A percentile compares a stretch with the other conserved stretches of the same genome.
Evolutionary conservation across 1,139 yeast species (phyloP).

Genomic region (Pichia sp.): DNA sequence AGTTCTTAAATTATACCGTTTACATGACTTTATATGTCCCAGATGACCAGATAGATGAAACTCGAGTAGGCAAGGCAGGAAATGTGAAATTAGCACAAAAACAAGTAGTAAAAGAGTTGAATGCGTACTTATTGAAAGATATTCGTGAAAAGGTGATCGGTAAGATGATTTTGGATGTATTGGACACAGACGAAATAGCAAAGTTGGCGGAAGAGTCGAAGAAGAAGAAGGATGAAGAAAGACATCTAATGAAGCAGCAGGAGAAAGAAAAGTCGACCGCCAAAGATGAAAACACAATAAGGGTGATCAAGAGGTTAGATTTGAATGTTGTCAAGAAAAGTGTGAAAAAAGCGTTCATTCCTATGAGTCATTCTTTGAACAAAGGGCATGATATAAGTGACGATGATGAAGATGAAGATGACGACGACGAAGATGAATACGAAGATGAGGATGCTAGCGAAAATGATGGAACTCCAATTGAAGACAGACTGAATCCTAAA

Average conservation of each 20-base stretch:
- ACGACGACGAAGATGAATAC: slow-evolving; percentile 18
- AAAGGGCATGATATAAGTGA: slow-evolving; percentile 34
- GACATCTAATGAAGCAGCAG: slow-evolving; percentile 21
- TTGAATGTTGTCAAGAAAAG: slow-evolving; percentile 14
- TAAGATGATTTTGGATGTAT: slow-evolving; percentile 59
- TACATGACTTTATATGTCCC: slow-evolving; percentile 50
- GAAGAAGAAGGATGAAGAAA: slow-evolving; percentile 35
- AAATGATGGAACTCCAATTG: slow-evolving; percentile 38
- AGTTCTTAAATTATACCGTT: slow-evolving; percentile 45
- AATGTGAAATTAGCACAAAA: slow-evolving; percentile 41
- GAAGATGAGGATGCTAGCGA: slow-evolving; percentile 25
- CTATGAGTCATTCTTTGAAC: slow-evolving; percentile 72
- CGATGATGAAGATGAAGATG: slow-evolving; percentile 20
- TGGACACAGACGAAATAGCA: slow-evolving; percentile 60
- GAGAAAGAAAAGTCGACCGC: slow-evolving; percentile 7
- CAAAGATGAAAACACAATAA: slow-evolving; percentile 6
- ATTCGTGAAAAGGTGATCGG: slow-evolving; percentile 72
- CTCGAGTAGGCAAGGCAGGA: slow-evolving; percentile 27
- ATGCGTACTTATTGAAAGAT: slow-evolving; percentile 61
- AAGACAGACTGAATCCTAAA: slow-evolving; percentile 36
- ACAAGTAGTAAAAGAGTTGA: slow-evolving; percentile 59
- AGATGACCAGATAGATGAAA: slow-evolving; percentile 24
- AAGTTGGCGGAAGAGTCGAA: slow-evolving; percentile 42
- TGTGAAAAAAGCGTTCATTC: slow-evolving; percentile 36
- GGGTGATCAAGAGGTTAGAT: slow-evolving; percentile 16